phyloP scores from a whole-genome alignment of 2,329 filamentous ascomycete species.

The Colletotrichum sp. region DNA sequence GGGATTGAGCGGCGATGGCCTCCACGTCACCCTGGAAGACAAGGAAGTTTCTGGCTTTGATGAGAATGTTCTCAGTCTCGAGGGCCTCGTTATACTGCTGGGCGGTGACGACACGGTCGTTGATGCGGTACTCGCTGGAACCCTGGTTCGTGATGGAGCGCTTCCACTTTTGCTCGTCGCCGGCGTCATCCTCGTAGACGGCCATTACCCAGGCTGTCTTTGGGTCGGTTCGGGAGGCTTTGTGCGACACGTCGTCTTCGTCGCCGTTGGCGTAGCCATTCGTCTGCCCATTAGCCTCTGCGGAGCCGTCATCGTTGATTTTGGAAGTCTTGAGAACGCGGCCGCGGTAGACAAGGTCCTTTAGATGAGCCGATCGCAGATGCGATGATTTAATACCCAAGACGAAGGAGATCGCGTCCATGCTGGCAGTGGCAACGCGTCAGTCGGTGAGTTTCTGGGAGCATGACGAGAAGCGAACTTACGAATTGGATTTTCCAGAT shows the following conservation, averaged over 20 bases:
- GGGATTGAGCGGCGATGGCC: conserved; percentile 92
- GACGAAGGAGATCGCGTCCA: conserved; percentile 99
- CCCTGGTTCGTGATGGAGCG: conserved; percentile 89
- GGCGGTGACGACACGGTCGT: conserved; percentile 86
- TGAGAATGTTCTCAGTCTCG: conserved; percentile 93
- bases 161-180: conserved; percentile 95
- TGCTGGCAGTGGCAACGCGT: conserved; percentile 57
- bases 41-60: conserved; percentile 96
- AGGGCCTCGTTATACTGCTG: conserved; percentile 93
- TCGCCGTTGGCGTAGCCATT: conserved; percentile 68
- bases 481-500: conserved; percentile 99
- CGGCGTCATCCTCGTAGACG: conserved; percentile 96
- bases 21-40: conserved; percentile 99
- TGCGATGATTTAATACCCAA: conserved; percentile 99
- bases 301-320: conserved; percentile 90
- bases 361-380: conserved; percentile 89
- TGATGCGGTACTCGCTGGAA: conserved; percentile 95
- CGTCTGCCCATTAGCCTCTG: conserved; percentile 63
- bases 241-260: conserved; percentile 62
- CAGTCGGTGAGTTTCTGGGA: conserved; percentile 15
- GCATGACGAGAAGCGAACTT: conserved; percentile 34
- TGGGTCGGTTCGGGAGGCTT: conserved; percentile 78
- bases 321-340: conserved; percentile 91
- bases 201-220: conserved; percentile 99
- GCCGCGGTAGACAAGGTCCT: conserved; percentile 94